phyloP scores from a whole-genome alignment of 2,329 filamentous ascomycete genomes.

The Calonectria honghensis region DNA sequence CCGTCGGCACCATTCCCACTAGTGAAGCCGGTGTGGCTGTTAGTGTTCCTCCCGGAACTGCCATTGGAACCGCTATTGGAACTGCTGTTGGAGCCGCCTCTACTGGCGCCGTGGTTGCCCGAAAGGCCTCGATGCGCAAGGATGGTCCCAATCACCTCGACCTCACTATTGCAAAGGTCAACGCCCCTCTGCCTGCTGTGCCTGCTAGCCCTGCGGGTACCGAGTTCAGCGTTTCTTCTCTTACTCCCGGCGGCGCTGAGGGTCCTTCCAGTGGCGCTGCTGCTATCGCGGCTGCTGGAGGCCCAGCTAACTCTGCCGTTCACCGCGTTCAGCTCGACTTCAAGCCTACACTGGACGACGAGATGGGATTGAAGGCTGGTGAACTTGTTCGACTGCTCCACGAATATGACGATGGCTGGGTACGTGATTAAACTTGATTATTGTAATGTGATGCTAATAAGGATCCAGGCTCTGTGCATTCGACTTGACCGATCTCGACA shows the following conservation, averaged over 20 bases:
- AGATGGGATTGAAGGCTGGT: conserved; percentile 87
- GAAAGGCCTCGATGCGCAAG: conserved; percentile 75
- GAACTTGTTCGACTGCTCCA: conserved; percentile 92
- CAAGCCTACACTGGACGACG: conserved; percentile 92
- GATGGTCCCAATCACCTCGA: conserved; percentile 71
- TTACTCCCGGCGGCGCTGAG: conserved; percentile 66
- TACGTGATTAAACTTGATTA: conserved; percentile 68
- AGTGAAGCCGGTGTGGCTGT: conserved; percentile 55
- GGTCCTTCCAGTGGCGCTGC: conserved; percentile 70
- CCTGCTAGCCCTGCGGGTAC: conserved; percentile 78
- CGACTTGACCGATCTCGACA: conserved; percentile 92
- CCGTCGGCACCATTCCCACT: conserved; percentile 15
- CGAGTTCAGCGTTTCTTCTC: conserved; percentile 76
- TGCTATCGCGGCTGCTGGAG: conserved; percentile 78
- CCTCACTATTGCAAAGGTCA: conserved; percentile 66
- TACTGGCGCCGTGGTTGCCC: conserved; percentile 61
- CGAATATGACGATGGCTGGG: conserved; percentile 99
- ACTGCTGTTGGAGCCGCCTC: conserved; percentile 48
- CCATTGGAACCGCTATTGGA: conserved; percentile 43
- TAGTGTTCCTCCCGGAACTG: conserved; percentile 62
- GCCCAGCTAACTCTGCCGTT: conserved; percentile 78
- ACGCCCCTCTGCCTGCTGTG: conserved; percentile 58
- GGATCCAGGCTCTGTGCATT: conserved; percentile 86
- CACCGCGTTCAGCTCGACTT: conserved; percentile 97
- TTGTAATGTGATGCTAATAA: conserved; percentile 55